Conservation (phyloP, 192 early-diverging fungal species). For the Coemansia sp. region DNA sequence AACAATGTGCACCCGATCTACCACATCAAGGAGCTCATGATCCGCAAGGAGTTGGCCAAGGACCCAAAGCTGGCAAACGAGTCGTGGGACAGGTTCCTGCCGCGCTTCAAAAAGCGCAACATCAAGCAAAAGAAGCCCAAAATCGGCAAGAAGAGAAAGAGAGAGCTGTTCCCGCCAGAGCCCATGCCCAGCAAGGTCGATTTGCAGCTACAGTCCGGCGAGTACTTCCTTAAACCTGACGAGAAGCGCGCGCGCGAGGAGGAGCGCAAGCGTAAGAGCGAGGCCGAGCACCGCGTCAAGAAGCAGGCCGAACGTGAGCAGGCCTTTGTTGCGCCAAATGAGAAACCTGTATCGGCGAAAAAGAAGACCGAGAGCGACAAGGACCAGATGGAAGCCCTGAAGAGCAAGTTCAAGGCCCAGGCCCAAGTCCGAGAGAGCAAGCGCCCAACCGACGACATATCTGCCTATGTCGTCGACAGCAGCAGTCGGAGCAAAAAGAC, state of each 20-base stretch:
- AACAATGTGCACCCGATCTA: slow-evolving; percentile 99
- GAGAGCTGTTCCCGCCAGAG: slow-evolving; percentile 85
- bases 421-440: slow-evolving; percentile 20
- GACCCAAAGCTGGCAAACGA: slow-evolving; percentile 91
- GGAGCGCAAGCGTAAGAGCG: slow-evolving; percentile 62
- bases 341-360: slow-evolving; percentile 27
- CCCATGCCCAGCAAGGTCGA: slow-evolving; percentile 86
- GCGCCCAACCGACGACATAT: slow-evolving; percentile 14
- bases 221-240: slow-evolving; percentile 86
- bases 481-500: slow-evolving; percentile 19
- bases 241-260: slow-evolving; percentile 63
- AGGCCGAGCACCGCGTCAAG: slow-evolving; percentile 66
- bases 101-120: slow-evolving; percentile 93
- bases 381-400: slow-evolving; percentile 41
- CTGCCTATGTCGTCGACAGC: slow-evolving; percentile 13
- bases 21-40: slow-evolving; percentile 98
- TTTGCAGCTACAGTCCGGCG: slow-evolving; percentile 88
- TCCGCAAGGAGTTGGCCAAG: slow-evolving; percentile 95
- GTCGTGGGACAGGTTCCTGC: slow-evolving; percentile 96
- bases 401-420: slow-evolving; percentile 46
- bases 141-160: slow-evolving; percentile 70
- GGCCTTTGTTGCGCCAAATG: slow-evolving; percentile 79
- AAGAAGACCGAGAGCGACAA: slow-evolving; percentile 10
- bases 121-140: slow-evolving; percentile 64
- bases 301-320: slow-evolving; percentile 69